A percentile compares a stretch with the other conserved stretches of the same genome.
Evolutionary conservation across 192 early-diverging fungal genomes (phyloP).

Genomic region (Podila verticillata): DNA sequence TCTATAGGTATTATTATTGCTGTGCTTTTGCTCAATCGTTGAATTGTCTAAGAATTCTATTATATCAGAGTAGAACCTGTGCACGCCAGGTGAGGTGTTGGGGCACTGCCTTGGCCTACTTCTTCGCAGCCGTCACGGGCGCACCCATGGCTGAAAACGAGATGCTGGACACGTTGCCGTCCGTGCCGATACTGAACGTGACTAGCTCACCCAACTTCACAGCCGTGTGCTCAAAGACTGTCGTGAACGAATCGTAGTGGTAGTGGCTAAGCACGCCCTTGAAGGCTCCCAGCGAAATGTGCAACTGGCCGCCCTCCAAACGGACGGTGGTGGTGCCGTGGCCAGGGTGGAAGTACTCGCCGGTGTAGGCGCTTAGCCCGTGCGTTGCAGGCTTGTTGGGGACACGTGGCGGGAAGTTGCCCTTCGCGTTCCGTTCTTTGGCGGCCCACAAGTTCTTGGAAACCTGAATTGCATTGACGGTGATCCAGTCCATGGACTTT

Average conservation of each 20-base stretch:
- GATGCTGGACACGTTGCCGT: neutral
- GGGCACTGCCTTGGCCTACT: no score
- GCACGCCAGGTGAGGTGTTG: no score
- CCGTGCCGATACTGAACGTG: neutral
- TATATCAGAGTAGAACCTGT: no score
- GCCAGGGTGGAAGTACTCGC: neutral
- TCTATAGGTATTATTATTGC: no score
- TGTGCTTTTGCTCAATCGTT: no score
- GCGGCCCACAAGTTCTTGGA: neutral
- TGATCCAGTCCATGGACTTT: neutral
- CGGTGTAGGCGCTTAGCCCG: neutral
- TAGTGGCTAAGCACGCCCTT: conserved; percentile 6
- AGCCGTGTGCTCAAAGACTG: neutral
- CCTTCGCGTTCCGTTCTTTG: neutral
- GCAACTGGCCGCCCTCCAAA: neutral
- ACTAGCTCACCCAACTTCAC: neutral
- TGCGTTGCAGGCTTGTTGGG: neutral
- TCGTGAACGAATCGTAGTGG: conserved; percentile 14
- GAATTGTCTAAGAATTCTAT: no score
- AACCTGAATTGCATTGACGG: neutral
- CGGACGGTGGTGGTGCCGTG: neutral
- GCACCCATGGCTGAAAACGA: neutral
- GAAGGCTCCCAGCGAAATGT: neutral
- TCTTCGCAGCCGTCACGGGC: no score
- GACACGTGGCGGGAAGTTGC: neutral